Base-by-base conservation (phyloP, 257 asterid species). In the Thymus quinquecostatus region DNA sequence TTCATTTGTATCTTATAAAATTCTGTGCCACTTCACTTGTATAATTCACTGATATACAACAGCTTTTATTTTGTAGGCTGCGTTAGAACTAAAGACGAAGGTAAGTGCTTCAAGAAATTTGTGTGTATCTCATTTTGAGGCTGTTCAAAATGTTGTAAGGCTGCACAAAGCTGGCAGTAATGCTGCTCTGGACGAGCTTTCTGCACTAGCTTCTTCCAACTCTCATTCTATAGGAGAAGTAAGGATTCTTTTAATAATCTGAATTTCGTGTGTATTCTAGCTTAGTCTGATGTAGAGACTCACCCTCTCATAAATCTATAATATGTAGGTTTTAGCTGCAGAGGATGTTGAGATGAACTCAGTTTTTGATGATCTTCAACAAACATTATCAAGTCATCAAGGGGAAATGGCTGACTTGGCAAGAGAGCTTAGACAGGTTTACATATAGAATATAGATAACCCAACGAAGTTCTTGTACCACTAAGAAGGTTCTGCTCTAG, bases 381-480 rank as follows among this genome's bases (percentile, higher is more conserved):
- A 74, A 28, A 78, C 79, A 50, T 68, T 89, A 38, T 84, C 94
- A 60, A 76, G 80, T 57, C 96, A 88, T 63, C 95, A 85, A 72
- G 91, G 88, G 66, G 96, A 92, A 88, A 83, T 82, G 83, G 85
- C 88, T 47, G 80, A 75, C 40, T 80, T 92, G 68, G 89, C 91
- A 4, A 84, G 89, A 79, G 96, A 88, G 75, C 95, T 92, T 73
- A 86, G 89, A 45, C 92, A 92, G 96, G 98, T 92, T 78, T 81
- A 21, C 72, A 43, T 27, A 38, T 58, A 32, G 34, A 14, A 67
- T 13, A 32, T 7, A 58, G 55, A 69, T 68, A 32, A 65, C 56
- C 32, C 13, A 50, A 27, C 13, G 8, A 55, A 2, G 8, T 55
- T 50, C 68, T 51, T 71, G 59, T 63, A 21, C 70, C 30, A 6